Base-by-base conservation (phyloP, 176 grass and related monocot species). In the Raddia guianensis region DNA sequence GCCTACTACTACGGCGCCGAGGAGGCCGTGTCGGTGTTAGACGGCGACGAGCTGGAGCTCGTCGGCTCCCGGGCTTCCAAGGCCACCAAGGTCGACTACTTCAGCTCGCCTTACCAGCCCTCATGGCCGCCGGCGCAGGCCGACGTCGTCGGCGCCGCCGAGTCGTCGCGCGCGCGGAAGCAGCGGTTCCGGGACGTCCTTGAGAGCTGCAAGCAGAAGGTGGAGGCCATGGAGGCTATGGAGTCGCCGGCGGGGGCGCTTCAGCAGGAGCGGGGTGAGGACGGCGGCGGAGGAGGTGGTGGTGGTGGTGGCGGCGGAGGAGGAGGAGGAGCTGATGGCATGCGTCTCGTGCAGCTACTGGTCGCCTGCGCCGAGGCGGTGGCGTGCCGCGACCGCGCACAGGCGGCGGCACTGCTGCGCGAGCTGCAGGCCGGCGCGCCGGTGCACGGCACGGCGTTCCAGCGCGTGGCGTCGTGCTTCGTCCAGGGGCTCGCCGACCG, bases 301-400 rank as follows among this genome's bases (percentile, higher is more conserved):
- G 51, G 50, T 1, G 5, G 10, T 1, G 21, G 42, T 0, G 58
- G 27, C 0, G 37, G 37, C 2, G 69, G 61, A 0, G 55, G 20
- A 0, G 76, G 71, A 1, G 62, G 57, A 3, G 82, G 67, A 15
- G 88, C 72, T 2, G 85, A 82, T 1, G 85, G 87, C 34, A 88
- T 93, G 91, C 74, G 82, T 7, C 88, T 93, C 35, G 85, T 93
- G 46, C 91, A 90, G 70, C 82, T 93, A 0, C 88, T 93, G 2
- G 89, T 93, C 1, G 86, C 91, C 9, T 93, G 91, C 79, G 91
- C 91, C 4, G 91, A 93, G 91, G 91, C 91, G 37, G 91, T 90
- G 60, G 88, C 88, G 9, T 93, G 91, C 83, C 91, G 91, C 27
- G 91, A 93, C 85, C 82, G 91, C 12, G 82, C 64, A 11, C 91